Evolutionary conservation across 768 basidiomycete species (phyloP).

Genomic region (Amanita fuliginea): DNA sequence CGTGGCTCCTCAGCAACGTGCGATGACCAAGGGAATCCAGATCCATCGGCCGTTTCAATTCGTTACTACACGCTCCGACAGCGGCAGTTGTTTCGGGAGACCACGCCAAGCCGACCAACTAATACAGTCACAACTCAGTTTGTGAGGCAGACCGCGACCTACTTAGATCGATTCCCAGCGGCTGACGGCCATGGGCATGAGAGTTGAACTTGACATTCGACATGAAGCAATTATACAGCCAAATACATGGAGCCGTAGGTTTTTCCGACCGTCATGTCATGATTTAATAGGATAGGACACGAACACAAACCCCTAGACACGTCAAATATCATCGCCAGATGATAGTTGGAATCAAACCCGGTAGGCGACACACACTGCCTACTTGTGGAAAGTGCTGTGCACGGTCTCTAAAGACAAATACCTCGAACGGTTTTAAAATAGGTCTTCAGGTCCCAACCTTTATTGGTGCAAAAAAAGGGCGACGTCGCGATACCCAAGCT

Average conservation of each 20-base stretch:
- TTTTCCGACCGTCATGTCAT: not conserved
- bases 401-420: not conserved
- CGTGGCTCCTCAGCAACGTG: not conserved
- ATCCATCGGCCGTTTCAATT: not conserved
- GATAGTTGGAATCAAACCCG: not conserved
- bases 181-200: not conserved
- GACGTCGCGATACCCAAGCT: not conserved
- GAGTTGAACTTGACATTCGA: not conserved
- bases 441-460: not conserved
- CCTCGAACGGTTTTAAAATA: not conserved
- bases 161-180: not conserved
- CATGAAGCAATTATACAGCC: not conserved
- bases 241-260: not conserved
- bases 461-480: not conserved
- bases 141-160: not conserved
- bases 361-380: not conserved
- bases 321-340: not conserved
- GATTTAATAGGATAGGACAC: not conserved
- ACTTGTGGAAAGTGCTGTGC: not conserved
- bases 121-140: not conserved
- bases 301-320: not conserved
- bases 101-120: not conserved
- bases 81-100: not conserved
- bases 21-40: not conserved
- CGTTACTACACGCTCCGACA: not conserved